Percentiles rank a stretch among this genome's conserved stretches.
Evolutionary conservation across 495 filamentous ascomycete species (phyloP).

Genomic region (Apiosordaria backusii): DNA sequence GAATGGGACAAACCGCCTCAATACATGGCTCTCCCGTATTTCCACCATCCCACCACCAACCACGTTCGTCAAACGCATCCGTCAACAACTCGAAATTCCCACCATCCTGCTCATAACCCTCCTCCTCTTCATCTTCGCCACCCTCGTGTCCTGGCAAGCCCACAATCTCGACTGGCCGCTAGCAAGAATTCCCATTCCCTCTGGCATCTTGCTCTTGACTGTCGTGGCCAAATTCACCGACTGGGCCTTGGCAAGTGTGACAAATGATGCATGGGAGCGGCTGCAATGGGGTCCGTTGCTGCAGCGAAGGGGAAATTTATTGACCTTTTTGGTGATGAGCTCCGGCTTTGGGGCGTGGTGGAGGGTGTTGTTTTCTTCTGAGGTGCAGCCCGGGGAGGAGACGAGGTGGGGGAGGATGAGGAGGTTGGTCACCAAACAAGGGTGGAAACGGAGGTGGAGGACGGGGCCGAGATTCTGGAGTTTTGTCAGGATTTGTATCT

Average conservation of each 20-base stretch:
- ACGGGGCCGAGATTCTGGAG: background rate
- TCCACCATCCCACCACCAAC: background rate
- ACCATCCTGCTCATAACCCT: background rate
- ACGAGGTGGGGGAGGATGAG: background rate
- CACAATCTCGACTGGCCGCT: background rate
- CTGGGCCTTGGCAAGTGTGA: background rate
- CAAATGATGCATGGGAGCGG: background rate
- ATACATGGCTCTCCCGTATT: background rate
- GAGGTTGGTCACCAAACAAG: background rate
- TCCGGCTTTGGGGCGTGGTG: background rate
- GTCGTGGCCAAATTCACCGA: background rate
- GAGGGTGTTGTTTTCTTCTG: background rate
- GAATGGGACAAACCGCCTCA: background rate
- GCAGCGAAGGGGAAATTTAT: background rate
- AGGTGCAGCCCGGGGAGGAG: background rate
- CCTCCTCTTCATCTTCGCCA: background rate
- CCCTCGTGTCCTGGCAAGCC: background rate
- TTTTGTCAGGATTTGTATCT: background rate
- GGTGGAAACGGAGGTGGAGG: background rate
- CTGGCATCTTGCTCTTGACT: background rate
- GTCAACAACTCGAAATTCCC: background rate
- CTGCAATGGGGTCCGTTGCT: background rate
- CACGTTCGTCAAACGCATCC: background rate
- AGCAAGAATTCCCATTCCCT: background rate
- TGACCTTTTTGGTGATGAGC: background rate